These are phyloP conservation scores for Plasmodium berghei DNA, from an alignment of 169 alveolate species.

Conservation along the genomic window DNA sequence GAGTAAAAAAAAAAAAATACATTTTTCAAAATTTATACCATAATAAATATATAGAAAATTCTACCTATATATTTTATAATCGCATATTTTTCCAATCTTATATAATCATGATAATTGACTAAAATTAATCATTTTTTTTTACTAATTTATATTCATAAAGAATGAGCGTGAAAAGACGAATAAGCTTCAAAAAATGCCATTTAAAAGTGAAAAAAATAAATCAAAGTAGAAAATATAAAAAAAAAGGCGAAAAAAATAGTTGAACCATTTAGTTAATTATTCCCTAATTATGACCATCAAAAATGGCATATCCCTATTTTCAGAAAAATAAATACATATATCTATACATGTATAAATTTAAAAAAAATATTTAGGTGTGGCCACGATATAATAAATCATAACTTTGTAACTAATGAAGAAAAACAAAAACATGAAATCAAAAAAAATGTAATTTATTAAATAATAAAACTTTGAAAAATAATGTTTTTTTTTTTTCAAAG, in stretches of 20 bases:
- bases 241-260: not conserved
- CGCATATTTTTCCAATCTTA: too few relatives aligned
- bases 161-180: constrained; percentile 56
- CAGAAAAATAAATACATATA: not conserved
- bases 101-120: too few relatives aligned
- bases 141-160: not conserved
- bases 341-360: not conserved
- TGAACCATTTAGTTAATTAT: not conserved
- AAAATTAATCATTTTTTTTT: too few relatives aligned
- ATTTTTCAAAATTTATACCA: not conserved
- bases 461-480: not conserved
- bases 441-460: constrained; percentile 21
- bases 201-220: constrained; percentile 74
- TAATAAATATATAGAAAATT: not conserved
- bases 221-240: constrained; percentile 46
- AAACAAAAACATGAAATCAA: constrained; percentile 45
- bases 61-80: not conserved
- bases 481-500: not conserved
- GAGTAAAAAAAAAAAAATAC: constrained; percentile 14
- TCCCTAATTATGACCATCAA: not conserved
- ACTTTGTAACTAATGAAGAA: constrained; percentile 20
- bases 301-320: not conserved
- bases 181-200: constrained; percentile 65
- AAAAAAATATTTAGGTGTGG: constrained; percentile 26
- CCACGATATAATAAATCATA: constrained; percentile 65